Base-by-base conservation (phyloP, 1,284 basidiomycete genomes). In the Microbotryum lychnidis-dioicae region DNA sequence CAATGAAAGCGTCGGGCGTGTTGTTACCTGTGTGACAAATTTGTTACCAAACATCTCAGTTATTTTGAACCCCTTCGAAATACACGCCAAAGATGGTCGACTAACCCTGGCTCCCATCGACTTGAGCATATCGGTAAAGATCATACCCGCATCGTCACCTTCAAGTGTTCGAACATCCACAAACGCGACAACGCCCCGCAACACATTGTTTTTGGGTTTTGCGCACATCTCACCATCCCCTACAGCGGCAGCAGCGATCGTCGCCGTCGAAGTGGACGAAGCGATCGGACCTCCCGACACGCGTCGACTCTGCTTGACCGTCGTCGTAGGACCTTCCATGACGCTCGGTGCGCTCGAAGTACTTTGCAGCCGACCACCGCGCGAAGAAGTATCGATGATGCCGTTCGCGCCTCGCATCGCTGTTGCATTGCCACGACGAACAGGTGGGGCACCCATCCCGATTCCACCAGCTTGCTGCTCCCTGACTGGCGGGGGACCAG, bases 81-180 rank as follows among this genome's bases (percentile, higher is more conserved):
- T 9, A 8, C 9, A 31, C 31, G 31, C 31, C 31, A 29, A 8
- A 50, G 21, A 46, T 53, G 37, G 49, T 14, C 4, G 45, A 75
- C 81, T 69, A 69, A 92, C 91, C 80, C 83, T 85, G 25, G 91
- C 92, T 23, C 92, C 92, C 27, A 91, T 77, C 31, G 80, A 79
- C 69, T 81, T 82, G 63, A 96, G 74, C 84, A 94, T 91, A 58
- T 92, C 87, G 5, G 84, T 81, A 73, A 93, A 94, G 63, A 91
- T 75, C n/a, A 80, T 80, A 0, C 87, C 84, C 0, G 87, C 87
- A 71, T 93, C 87, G 56, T 90, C 87, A 1, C 91, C 90, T 64
- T 90, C 86, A 44, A 87, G 86, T 3, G 87, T 91, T 67, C 84
- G 79, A 23, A 96, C 89, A 73, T 96, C 92, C 50, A 96, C 90